Conservation (phyloP, 768 basidiomycete species). For the Chlorophyllum brunneum region DNA sequence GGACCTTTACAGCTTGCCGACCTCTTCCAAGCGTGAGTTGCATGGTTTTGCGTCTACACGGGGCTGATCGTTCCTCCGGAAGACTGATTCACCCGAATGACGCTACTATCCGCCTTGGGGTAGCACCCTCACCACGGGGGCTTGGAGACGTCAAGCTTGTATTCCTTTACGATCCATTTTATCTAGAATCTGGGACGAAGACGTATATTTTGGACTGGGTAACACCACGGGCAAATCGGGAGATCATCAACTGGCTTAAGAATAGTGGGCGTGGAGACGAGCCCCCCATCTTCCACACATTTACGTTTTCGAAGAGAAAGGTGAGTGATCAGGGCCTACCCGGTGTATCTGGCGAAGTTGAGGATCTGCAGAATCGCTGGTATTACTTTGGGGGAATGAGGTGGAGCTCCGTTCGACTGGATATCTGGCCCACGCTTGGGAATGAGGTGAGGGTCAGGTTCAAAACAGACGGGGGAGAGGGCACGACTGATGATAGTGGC, state of each 20-base stretch:
- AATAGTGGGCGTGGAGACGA: slow-evolving; percentile 22
- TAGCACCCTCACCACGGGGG: slow-evolving; percentile 17
- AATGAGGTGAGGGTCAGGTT: slow-evolving; percentile 27
- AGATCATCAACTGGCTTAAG: slow-evolving; percentile 24
- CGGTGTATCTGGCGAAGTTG: slow-evolving; percentile 3
- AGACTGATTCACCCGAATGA: slow-evolving; percentile 34
- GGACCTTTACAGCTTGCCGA: background rate
- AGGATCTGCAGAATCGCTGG: slow-evolving; percentile 38
- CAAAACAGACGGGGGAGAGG: background rate
- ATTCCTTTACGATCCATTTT: slow-evolving; percentile 53
- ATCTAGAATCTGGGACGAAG: slow-evolving; percentile 41
- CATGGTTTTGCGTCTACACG: background rate
- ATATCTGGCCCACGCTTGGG: slow-evolving; percentile 36
- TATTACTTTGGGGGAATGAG: slow-evolving; percentile 47
- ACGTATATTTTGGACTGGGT: slow-evolving; percentile 58
- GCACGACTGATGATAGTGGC: slow-evolving; percentile 3
- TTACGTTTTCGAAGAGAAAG: slow-evolving; percentile 42
- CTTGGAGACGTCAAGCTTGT: slow-evolving; percentile 28
- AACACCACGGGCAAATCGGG: slow-evolving; percentile 26
- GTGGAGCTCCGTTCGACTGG: slow-evolving; percentile 32
- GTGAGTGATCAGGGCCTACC: slow-evolving; percentile 24
- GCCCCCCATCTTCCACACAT: slow-evolving; percentile 41
- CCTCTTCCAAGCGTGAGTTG: background rate
- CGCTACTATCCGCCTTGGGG: slow-evolving; percentile 41
- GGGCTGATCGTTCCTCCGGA: background rate